Base-by-base conservation (phyloP, 2,329 filamentous ascomycete species). In the Aureobasidium sp. region DNA sequence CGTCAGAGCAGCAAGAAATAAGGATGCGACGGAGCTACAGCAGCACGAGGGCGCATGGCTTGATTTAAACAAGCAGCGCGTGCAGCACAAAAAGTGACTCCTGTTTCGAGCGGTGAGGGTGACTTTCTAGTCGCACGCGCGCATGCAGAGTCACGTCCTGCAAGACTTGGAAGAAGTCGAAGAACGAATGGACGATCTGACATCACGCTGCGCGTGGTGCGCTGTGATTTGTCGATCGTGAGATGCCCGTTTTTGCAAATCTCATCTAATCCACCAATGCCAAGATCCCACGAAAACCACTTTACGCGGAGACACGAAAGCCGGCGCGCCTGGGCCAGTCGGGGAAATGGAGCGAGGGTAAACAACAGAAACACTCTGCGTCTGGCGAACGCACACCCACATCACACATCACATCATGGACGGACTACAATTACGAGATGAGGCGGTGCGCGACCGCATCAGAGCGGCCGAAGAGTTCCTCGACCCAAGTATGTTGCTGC, bases 391-490 rank as follows among this genome's bases (percentile, higher is more conserved):
- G 10, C 13, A 25, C 23, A 49, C 40, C 31, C 45, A 40, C 11
- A 29, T 21, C 29, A 59, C 43, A 49, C 45, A 59, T 42, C 31
- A 29, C 21, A 65, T 19, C 62, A 91, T 94, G 88, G 88, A 91
- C 67, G 82, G 79, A 63, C 78, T 84, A 67, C 84, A 88, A 77
- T 83, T 95, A 69, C 84, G 87, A 74, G 92, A 96, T 80, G 89
- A 94, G 75, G 90, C 87, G 66, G 85, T 87, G 68, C 83, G 85
- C 68, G 87, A 95, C 77, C 89, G 91, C 69, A 84, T 96, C 73
- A 88, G 90, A 68, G 84, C 88, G 65, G 91, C 90, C n/a, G 83
- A 88, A 68, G 92, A 96, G 73, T 96, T 97, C 70, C 84, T 97
- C 45, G 93, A 96, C 78, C 93, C 93, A 63, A 86, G 91, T 96